Evolutionary conservation across 106 monocot genomes (phyloP).

Genomic region (Vanilla planifolia): DNA sequence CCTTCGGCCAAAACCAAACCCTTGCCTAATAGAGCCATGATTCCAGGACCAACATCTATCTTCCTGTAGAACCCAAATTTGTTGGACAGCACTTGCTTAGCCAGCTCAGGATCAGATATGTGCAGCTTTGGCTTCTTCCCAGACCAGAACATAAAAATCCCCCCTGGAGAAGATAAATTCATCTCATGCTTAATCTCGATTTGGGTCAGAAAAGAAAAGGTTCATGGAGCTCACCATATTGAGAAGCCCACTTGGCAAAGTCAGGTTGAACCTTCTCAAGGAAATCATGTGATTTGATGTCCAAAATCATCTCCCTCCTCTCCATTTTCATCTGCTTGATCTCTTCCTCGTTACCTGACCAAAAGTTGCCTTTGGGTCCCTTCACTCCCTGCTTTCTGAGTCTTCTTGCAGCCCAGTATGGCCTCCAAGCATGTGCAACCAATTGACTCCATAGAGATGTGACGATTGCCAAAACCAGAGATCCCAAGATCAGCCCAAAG

Average conservation of each 20-base stretch:
- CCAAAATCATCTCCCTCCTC: neutral
- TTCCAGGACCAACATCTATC: neutral
- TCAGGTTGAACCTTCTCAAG: slow-evolving; percentile 8
- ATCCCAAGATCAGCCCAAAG: neutral
- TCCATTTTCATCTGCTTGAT: slow-evolving; percentile 15
- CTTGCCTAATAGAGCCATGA: slow-evolving; percentile 30
- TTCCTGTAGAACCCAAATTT: slow-evolving; percentile 54
- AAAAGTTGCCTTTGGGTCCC: slow-evolving; percentile 8
- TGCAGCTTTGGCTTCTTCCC: slow-evolving; percentile 29
- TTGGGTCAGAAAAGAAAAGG: neutral
- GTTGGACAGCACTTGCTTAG: slow-evolving; percentile 38
- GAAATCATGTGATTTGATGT: slow-evolving; percentile 14
- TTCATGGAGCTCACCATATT: slow-evolving; percentile 7
- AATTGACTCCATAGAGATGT: slow-evolving; percentile 2
- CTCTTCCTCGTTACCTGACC: slow-evolving; percentile 13
- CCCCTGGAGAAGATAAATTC: slow-evolving; percentile 14
- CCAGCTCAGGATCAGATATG: slow-evolving; percentile 36
- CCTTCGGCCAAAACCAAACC: slow-evolving; percentile 42
- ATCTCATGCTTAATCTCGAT: neutral
- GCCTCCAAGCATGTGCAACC: slow-evolving; percentile 1
- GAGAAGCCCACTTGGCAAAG: slow-evolving; percentile 11
- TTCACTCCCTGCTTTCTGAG: slow-evolving; percentile 16
- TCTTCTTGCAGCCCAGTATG: neutral
- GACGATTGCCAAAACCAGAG: neutral
- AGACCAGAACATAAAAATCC: slow-evolving; percentile 35